A percentile compares a stretch with the other conserved stretches of the same genome.
Conservation (phyloP, 2,329 filamentous ascomycete species). For the Elsinoe arachidis region DNA sequence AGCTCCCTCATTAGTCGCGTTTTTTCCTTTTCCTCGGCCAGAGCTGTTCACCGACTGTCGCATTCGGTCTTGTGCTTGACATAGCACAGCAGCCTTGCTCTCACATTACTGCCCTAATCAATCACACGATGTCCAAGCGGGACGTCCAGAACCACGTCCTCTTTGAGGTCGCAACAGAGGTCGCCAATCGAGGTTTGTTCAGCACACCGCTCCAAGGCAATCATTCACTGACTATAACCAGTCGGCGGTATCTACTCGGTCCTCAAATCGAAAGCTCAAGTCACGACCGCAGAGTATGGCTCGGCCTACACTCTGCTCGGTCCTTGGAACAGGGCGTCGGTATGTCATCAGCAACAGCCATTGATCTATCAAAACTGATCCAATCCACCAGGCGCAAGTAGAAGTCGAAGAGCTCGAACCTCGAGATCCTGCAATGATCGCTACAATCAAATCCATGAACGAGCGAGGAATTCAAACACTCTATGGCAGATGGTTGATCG, state of each 20-base stretch:
- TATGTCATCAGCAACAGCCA: conserved; percentile 38
- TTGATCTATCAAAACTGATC: conserved; percentile 20
- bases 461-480: conserved; percentile 82
- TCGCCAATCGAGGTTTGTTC: conserved; percentile 81
- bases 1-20: conserved; percentile 2
- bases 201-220: conserved; percentile 17
- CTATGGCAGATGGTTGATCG: conserved; percentile 95
- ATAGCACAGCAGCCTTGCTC: not conserved
- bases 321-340: conserved; percentile 82
- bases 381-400: conserved; percentile 64
- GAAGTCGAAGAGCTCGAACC: conserved; percentile 93
- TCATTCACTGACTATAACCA: conserved; percentile 30
- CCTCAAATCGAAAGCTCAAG: conserved; percentile 95
- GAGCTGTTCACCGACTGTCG: conserved; percentile 1
- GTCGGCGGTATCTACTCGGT: conserved; percentile 99
- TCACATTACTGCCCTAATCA: conserved; percentile 11
- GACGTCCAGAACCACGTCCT: conserved; percentile 94
- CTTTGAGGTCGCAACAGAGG: conserved; percentile 94
- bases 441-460: conserved; percentile 86
- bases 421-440: conserved; percentile 65
- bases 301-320: conserved; percentile 93
- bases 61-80: not conserved
- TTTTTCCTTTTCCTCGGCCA: not conserved
- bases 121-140: conserved; percentile 34
- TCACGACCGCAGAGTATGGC: conserved; percentile 97